These are phyloP conservation scores for Exophiala sp. DNA, from an alignment of 2,329 filamentous ascomycete genomes.

Conservation along the genomic window DNA sequence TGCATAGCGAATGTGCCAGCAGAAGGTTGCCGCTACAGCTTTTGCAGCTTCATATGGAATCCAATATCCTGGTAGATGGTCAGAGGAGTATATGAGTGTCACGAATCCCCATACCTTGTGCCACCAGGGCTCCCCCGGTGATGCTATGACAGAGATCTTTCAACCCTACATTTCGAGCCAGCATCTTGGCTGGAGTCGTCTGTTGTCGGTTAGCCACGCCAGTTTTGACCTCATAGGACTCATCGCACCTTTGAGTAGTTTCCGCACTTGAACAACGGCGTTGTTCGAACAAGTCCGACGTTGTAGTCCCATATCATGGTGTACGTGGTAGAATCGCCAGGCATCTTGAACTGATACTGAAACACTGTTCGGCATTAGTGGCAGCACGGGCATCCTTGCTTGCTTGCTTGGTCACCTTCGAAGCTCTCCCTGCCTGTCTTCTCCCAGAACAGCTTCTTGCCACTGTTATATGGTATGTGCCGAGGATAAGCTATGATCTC, in stretches of 20 bases:
- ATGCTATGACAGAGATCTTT: constrained; percentile 91
- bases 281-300: constrained; percentile 87
- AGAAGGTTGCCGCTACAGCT: constrained; percentile 86
- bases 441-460: constrained; percentile 82
- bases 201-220: constrained; percentile 36
- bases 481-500: constrained; percentile 59
- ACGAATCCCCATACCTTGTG: constrained; percentile 65
- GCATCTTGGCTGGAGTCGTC: constrained; percentile 85
- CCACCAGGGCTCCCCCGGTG: constrained; percentile 83
- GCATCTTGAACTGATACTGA: constrained; percentile 75
- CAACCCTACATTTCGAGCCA: constrained; percentile 73
- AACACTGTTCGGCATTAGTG: constrained; percentile 58
- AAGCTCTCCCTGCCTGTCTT: constrained; percentile 87
- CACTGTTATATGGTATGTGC: constrained; percentile 91
- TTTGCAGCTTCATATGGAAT: constrained; percentile 85
- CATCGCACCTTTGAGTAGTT: constrained; percentile 74
- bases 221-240: neutral
- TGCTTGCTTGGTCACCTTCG: constrained; percentile 62
- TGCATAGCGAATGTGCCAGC: constrained; percentile 75
- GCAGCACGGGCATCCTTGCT: constrained; percentile 3
- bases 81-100: constrained; percentile 12
- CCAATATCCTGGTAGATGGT: constrained; percentile 72
- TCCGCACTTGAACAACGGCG: constrained; percentile 88
- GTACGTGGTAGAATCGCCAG: constrained; percentile 63
- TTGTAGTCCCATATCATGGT: constrained; percentile 97